Conservation (phyloP, 1,284 basidiomycete genomes). For the Apiotrichum sp. region DNA sequence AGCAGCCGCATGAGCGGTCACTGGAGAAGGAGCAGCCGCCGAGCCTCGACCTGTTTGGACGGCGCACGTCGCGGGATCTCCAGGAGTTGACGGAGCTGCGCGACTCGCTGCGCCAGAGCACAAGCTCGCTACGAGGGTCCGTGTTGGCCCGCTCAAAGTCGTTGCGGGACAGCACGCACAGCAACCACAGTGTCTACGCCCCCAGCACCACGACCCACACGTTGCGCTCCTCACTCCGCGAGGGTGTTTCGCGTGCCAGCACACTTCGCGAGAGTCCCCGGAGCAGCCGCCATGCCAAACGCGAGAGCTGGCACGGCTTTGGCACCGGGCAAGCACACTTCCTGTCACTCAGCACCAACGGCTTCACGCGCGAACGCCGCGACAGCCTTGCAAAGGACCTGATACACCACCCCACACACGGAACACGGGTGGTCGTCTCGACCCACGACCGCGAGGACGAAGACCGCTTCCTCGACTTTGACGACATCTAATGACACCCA, state of each 20-base stretch:
- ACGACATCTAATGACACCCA: conserved; percentile 10
- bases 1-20: not conserved
- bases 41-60: not conserved
- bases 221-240: not conserved
- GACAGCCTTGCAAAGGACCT: not conserved
- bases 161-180: no score
- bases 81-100: not conserved
- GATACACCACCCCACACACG: conserved; percentile 3
- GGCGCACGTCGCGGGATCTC: not conserved
- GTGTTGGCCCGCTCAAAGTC: no score
- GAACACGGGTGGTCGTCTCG: not conserved
- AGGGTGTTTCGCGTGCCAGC: not conserved
- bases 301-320: not conserved
- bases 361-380: not conserved
- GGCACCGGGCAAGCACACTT: not conserved
- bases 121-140: not conserved
- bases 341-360: not conserved
- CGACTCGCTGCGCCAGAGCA: not conserved
- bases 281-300: not conserved
- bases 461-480: conserved; percentile 21
- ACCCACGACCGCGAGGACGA: not conserved
- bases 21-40: not conserved
- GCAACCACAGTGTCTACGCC: no score
- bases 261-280: not conserved
- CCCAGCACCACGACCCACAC: no score